These are phyloP conservation scores for Uronychia setigera DNA, from an alignment of 73 alveolate species.

Conservation along the genomic window DNA sequence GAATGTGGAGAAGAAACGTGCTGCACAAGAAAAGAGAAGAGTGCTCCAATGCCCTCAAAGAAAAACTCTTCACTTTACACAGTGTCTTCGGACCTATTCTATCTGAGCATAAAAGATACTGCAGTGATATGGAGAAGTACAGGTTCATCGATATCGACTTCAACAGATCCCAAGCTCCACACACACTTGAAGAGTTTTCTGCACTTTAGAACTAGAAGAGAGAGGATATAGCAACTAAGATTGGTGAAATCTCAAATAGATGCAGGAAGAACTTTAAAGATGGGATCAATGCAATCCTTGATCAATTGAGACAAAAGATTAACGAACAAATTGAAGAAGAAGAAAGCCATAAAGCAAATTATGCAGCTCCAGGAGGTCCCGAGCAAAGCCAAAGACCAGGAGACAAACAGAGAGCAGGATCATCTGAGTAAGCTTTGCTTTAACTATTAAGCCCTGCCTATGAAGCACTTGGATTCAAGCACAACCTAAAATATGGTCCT, in stretches of 20 bases:
- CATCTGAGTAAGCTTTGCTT: slow-evolving; percentile 5
- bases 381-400: slow-evolving; percentile 27
- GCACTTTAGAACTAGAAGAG: slow-evolving; percentile 56
- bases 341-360: slow-evolving; percentile 39
- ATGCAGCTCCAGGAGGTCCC: slow-evolving; percentile 28
- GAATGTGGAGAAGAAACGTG: slow-evolving; percentile 86
- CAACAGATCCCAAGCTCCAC: slow-evolving; percentile 43
- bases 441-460: slow-evolving; percentile 17
- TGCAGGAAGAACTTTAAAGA: slow-evolving; percentile 74
- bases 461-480: slow-evolving; percentile 75
- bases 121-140: slow-evolving; percentile 75
- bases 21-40: slow-evolving; percentile 74
- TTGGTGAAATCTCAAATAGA: slow-evolving; percentile 54
- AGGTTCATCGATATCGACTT: slow-evolving; percentile 68
- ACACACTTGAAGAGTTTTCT: slow-evolving; percentile 63
- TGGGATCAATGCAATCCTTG: slow-evolving; percentile 74
- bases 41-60: slow-evolving; percentile 64
- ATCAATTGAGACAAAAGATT: slow-evolving; percentile 65
- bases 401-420: slow-evolving; percentile 39
- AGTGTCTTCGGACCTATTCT: slow-evolving; percentile 72
- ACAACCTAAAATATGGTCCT: slow-evolving; percentile 75
- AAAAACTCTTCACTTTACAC: slow-evolving; percentile 74
- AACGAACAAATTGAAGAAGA: slow-evolving; percentile 72
- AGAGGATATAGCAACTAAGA: slow-evolving; percentile 60
- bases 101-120: slow-evolving; percentile 55